A percentile compares a stretch with the other conserved stretches of the same genome.
These are phyloP conservation scores for Fraxinus greggii DNA, from an alignment of 305 asterid genomes.

Conservation along the genomic window DNA sequence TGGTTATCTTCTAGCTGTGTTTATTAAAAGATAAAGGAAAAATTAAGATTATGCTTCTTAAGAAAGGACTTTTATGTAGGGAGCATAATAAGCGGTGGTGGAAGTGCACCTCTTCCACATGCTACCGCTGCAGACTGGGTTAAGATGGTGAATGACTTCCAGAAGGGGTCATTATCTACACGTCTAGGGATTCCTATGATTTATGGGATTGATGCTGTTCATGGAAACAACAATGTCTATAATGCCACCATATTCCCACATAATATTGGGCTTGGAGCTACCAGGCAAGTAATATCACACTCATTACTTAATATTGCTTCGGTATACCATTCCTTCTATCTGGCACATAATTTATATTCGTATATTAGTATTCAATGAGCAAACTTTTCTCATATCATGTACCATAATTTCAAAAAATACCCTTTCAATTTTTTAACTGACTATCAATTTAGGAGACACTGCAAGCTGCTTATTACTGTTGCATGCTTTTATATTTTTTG, in stretches of 20 bases:
- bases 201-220: conserved; percentile 49
- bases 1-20: conserved; percentile 6
- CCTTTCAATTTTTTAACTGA: too few species aligned
- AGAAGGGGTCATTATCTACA: conserved; percentile 38
- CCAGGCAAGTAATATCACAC: conserved; percentile 32
- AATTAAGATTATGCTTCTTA: background rate
- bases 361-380: too few species aligned
- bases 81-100: conserved; percentile 85
- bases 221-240: conserved; percentile 42
- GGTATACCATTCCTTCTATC: too few species aligned
- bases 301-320: background rate
- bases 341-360: too few species aligned
- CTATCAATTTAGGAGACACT: too few species aligned
- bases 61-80: conserved; percentile 39
- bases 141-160: conserved; percentile 43
- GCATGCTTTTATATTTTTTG: too few species aligned
- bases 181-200: conserved; percentile 47
- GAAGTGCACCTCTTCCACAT: conserved; percentile 63
- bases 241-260: conserved; percentile 50
- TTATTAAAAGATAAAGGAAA: background rate
- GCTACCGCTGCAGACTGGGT: conserved; percentile 67
- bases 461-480: too few species aligned
- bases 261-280: conserved; percentile 47
- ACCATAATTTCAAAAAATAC: too few species aligned
- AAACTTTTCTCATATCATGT: too few species aligned